Percentiles rank a stretch among this genome's conserved stretches.
Evolutionary conservation across 2,329 filamentous ascomycete species (phyloP).

Genomic region (Sporothrix inflata): DNA sequence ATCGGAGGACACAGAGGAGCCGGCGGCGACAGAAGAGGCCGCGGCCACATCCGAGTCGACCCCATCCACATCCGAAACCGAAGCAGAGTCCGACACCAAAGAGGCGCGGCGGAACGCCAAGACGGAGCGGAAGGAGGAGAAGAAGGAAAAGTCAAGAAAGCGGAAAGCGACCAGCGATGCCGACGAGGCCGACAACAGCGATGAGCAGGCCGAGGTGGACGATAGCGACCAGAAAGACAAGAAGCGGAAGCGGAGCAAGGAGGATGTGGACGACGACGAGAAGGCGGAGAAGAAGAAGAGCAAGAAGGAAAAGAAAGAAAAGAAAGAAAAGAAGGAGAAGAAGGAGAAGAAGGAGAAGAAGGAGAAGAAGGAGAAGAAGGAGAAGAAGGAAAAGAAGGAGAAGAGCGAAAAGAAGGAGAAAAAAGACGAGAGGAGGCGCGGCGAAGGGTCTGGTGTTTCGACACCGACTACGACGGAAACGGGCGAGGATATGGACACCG

Average conservation of each 20-base stretch:
- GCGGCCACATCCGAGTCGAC: constrained; percentile 17
- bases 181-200: constrained; percentile 43
- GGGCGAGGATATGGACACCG: constrained; percentile 41
- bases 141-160: constrained; percentile 55
- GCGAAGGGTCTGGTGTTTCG: constrained; percentile 40
- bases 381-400: constrained; percentile 42
- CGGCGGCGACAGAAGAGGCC: constrained; percentile 31
- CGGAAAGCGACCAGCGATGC: constrained; percentile 49
- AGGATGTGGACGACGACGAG: constrained; percentile 15
- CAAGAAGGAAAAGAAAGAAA: constrained; percentile 41
- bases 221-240: constrained; percentile 46
- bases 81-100: constrained; percentile 6
- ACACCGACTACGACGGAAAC: constrained; percentile 36
- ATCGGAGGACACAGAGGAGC: constrained; percentile 38
- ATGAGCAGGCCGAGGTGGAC: constrained; percentile 37
- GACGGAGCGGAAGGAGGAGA: constrained; percentile 39
- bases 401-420: constrained; percentile 44
- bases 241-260: constrained; percentile 39
- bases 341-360: constrained; percentile 35
- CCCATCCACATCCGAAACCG: constrained; percentile 29
- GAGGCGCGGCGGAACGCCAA: constrained; percentile 20
- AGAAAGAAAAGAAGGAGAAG: constrained; percentile 40
- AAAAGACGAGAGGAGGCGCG: constrained; percentile 36
- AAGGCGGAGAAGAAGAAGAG: constrained; percentile 46
- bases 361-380: constrained; percentile 37